phyloP scores from a whole-genome alignment of 495 filamentous ascomycete species.

The Evernia prunastri region DNA sequence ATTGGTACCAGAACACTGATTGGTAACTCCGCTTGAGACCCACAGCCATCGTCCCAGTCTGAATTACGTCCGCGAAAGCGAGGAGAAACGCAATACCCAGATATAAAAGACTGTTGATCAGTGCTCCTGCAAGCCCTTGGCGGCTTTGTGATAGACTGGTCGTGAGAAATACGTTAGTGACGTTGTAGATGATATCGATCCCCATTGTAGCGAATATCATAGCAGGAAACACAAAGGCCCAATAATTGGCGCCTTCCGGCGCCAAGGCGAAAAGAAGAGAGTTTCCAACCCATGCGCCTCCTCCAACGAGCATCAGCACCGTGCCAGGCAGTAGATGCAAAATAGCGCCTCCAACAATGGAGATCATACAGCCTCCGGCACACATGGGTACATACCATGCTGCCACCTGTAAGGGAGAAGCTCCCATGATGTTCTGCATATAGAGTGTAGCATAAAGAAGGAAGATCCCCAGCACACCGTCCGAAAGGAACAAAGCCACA shows the following conservation, averaged over 20 bases:
- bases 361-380: slow-evolving; percentile 65
- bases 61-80: slow-evolving; percentile 66
- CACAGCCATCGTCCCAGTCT: slow-evolving; percentile 43
- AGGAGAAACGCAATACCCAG: slow-evolving; percentile 81
- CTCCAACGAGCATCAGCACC: slow-evolving; percentile 61
- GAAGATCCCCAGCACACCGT: slow-evolving; percentile 70
- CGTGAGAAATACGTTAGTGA: slow-evolving; percentile 81
- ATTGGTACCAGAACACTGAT: slow-evolving; percentile 62
- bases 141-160: slow-evolving; percentile 60
- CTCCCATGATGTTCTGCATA: slow-evolving; percentile 60
- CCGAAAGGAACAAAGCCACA: slow-evolving; percentile 63
- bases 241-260: slow-evolving; percentile 54
- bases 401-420: slow-evolving; percentile 60
- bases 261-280: slow-evolving; percentile 67
- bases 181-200: slow-evolving; percentile 77
- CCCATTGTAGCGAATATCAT: slow-evolving; percentile 79
- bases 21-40: slow-evolving; percentile 51
- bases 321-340: slow-evolving; percentile 71
- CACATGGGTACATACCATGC: slow-evolving; percentile 78
- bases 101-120: slow-evolving; percentile 60
- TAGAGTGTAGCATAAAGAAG: slow-evolving; percentile 75
- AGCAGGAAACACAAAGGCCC: slow-evolving; percentile 71
- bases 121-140: slow-evolving; percentile 71
- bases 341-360: slow-evolving; percentile 64
- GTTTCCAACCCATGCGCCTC: slow-evolving; percentile 56